Base-by-base conservation (phyloP, 192 early-diverging fungal species). In the Coemansia reversa region DNA sequence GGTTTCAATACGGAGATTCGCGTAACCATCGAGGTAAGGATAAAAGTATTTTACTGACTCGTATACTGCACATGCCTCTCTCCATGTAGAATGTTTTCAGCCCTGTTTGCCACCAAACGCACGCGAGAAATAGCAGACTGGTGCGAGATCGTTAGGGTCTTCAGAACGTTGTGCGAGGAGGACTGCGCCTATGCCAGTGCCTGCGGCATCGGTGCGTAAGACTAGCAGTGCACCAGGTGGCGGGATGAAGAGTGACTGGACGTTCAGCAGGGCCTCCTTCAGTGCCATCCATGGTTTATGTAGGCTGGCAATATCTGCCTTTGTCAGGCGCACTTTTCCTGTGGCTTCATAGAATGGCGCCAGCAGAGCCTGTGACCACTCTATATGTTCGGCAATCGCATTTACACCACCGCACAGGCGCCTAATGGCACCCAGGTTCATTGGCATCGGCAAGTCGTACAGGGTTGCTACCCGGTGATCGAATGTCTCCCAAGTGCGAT, bases 321-420 rank as follows among this genome's bases (percentile, higher is more conserved):
- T n/a, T n/a, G n/a, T n/a, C n/a, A n/a, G n/a, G n/a, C n/a, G n/a
- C n/a, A n/a, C n/a, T n/a, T n/a, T n/a, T n/a, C n/a, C n/a, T n/a
- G n/a, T n/a, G n/a, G n/a, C n/a, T n/a, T 55, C 64, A 52, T 70
- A 76, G 51, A 76, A 71, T 3, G 74, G 74, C 7, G 56, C 60
- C 16, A 76, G 32, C 22, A 62, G 28, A 0, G 64, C 60, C 48
- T 60, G 63, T 1, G 53, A 54, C 68, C 67, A 67, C 49, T 30
- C 49, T 1, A 76, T 48, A 22, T 76, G 69, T 14, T 49, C 51
- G 0, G 56, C 2, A 14, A 76, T 70, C 4, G 45, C 23, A 45
- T 70, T 76, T 1, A 76, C 32, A 14, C 68, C 67, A 1, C 74
- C 59, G 19, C 51, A 55, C 19, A 76, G 18, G 1, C 55, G 63